Percentiles rank a stretch among this genome's conserved stretches.
These are phyloP conservation scores for Glonium stellatum DNA, from an alignment of 495 filamentous ascomycete species.

Conservation along the genomic window DNA sequence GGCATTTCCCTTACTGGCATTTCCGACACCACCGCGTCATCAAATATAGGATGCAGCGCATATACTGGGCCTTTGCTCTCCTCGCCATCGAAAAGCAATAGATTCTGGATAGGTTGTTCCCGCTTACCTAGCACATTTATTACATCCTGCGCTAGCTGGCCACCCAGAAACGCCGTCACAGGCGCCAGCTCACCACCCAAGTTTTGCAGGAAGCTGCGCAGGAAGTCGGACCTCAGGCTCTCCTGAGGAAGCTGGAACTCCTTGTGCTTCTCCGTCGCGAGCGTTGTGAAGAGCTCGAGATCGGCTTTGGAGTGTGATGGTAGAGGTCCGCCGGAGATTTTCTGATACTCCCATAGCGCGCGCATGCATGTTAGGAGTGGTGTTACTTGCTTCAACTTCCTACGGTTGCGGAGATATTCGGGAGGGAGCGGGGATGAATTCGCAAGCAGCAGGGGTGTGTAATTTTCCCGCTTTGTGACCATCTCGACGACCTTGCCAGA, in stretches of 20 bases:
- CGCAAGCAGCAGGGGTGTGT: slow-evolving; percentile 72
- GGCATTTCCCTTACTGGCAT: neutral
- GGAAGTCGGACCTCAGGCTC: slow-evolving; percentile 66
- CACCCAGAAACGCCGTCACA: slow-evolving; percentile 83
- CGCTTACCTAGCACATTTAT: slow-evolving; percentile 88
- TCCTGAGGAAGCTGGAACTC: slow-evolving; percentile 69
- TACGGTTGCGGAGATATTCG: slow-evolving; percentile 58
- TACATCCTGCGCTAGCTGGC: slow-evolving; percentile 86
- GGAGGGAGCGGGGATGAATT: slow-evolving; percentile 65
- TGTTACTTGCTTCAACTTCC: slow-evolving; percentile 66
- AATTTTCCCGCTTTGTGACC: slow-evolving; percentile 85
- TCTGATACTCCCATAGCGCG: slow-evolving; percentile 73
- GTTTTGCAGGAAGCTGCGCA: slow-evolving; percentile 78
- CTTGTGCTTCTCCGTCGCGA: slow-evolving; percentile 68
- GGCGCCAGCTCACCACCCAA: slow-evolving; percentile 75
- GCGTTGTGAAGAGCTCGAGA: slow-evolving; percentile 52
- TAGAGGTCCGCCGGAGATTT: slow-evolving; percentile 43
- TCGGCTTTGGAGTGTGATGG: slow-evolving; percentile 56
- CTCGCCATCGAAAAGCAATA: slow-evolving; percentile 85
- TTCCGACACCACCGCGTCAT: neutral
- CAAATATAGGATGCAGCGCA: slow-evolving; percentile 65
- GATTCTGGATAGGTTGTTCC: slow-evolving; percentile 93
- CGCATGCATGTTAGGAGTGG: slow-evolving; percentile 75
- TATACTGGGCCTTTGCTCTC: slow-evolving; percentile 70
- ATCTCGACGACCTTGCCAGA: slow-evolving; percentile 68